Conservation (phyloP, 805 yeast genomes). For the Komagataella phaffii region DNA sequence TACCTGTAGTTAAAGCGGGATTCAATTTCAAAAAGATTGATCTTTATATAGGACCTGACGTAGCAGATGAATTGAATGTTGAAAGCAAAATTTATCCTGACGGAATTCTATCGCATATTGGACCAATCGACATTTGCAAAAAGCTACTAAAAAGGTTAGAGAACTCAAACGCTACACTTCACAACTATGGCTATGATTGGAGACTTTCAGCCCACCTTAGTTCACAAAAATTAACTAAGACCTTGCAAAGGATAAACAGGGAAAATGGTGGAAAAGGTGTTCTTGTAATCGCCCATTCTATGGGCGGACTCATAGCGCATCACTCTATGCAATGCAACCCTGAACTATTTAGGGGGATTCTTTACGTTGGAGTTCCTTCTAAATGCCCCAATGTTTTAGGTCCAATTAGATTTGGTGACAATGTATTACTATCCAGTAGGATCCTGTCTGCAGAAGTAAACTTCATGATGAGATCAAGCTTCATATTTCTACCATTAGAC, state of each 20-base stretch:
- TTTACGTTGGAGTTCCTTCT: conserved; percentile 76
- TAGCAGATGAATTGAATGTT: conserved; percentile 52
- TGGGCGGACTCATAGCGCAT: conserved; percentile 88
- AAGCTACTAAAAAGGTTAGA: conserved; percentile 41
- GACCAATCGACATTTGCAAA: conserved; percentile 73
- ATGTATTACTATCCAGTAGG: conserved; percentile 60
- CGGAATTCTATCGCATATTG: conserved; percentile 69
- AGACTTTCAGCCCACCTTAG: conserved; percentile 52
- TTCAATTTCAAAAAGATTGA: conserved; percentile 59
- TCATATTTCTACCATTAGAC: conserved; percentile 59
- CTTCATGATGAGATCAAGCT: conserved; percentile 81
- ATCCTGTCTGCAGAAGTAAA: conserved; percentile 70
- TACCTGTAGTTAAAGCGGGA: conserved; percentile 73
- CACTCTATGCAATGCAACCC: conserved; percentile 63
- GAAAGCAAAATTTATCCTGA: conserved; percentile 45
- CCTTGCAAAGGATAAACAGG: conserved; percentile 29
- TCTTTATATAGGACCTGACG: conserved; percentile 58
- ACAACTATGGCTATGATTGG: conserved; percentile 92
- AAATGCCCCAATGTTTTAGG: conserved; percentile 82
- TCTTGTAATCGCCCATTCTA: conserved; percentile 75
- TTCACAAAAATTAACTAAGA: conserved; percentile 36
- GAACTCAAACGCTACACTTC: conserved; percentile 48
- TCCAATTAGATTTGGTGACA: conserved; percentile 73
- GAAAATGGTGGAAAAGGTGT: conserved; percentile 40
- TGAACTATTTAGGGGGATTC: conserved; percentile 52